Conservation (phyloP, 2,329 filamentous ascomycete genomes). For the Verruconis gallopava region DNA sequence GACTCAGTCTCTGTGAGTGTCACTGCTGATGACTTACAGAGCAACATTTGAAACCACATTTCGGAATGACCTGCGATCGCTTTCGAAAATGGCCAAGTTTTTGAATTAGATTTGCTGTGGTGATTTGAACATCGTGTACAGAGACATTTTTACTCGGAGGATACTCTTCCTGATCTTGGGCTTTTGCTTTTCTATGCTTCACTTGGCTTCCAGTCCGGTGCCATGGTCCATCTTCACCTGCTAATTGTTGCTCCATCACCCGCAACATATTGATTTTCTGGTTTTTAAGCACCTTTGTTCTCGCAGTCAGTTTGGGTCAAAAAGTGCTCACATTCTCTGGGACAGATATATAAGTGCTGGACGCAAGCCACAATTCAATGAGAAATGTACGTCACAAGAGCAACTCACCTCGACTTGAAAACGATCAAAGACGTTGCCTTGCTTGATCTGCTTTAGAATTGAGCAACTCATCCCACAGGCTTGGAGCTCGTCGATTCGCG, state of each 20-base stretch:
- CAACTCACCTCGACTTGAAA: neutral
- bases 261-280: constrained; percentile 18
- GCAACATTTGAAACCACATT: constrained; percentile 1
- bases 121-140: neutral
- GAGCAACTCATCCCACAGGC: constrained; percentile 20
- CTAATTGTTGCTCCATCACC: neutral
- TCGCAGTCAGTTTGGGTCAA: too few species aligned
- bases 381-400: too few species aligned
- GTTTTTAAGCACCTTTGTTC: constrained; percentile 15
- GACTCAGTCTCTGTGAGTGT: too few species aligned
- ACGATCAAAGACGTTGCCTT: constrained; percentile 13
- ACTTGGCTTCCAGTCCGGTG: neutral
- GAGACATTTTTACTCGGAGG: neutral
- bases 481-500: constrained; percentile 14
- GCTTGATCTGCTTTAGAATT: constrained; percentile 21
- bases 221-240: neutral
- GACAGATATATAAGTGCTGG: too few species aligned
- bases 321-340: too few species aligned
- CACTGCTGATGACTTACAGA: neutral
- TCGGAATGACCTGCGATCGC: neutral
- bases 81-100: neutral
- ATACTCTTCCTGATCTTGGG: neutral
- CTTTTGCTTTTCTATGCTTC: neutral
- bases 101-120: neutral
- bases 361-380: too few species aligned